A percentile compares a stretch with the other conserved stretches of the same genome.
Conservation (phyloP, 1,284 basidiomycete species). For the Agroathelia rolfsii region DNA sequence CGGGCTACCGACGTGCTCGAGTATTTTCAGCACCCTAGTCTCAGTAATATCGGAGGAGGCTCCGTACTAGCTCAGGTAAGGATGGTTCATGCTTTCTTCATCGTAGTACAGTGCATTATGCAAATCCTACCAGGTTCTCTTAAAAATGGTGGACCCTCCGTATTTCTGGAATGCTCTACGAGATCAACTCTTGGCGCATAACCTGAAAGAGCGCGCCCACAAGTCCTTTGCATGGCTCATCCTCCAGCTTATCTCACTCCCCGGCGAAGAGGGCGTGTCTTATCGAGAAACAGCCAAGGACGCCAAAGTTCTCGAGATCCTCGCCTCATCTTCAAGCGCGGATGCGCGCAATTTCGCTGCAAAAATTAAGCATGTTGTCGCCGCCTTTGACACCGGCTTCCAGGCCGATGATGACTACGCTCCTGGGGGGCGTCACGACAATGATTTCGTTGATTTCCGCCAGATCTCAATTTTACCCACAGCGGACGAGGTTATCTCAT, state of each 20-base stretch:
- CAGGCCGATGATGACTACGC: slow-evolving; percentile 17
- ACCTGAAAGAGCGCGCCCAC: slow-evolving; percentile 27
- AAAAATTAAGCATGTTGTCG: slow-evolving; percentile 32
- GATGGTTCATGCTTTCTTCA: too few relatives aligned
- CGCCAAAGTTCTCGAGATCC: slow-evolving; percentile 18
- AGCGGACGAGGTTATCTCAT: slow-evolving; percentile 39
- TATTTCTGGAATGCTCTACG: slow-evolving; percentile 41
- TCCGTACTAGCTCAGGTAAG: too few relatives aligned
- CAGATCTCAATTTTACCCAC: slow-evolving; percentile 51
- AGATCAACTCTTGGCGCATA: slow-evolving; percentile 27
- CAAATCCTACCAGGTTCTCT: slow-evolving; percentile 26
- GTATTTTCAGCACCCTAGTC: slow-evolving; percentile 30
- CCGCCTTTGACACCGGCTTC: too few relatives aligned
- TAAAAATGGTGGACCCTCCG: slow-evolving; percentile 38
- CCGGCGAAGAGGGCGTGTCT: slow-evolving; percentile 21
- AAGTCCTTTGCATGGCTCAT: slow-evolving; percentile 41
- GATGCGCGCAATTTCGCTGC: slow-evolving; percentile 25
- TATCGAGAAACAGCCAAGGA: slow-evolving; percentile 32
- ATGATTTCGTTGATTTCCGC: slow-evolving; percentile 50
- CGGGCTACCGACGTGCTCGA: slow-evolving; percentile 26
- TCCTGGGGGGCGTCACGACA: slow-evolving; percentile 57
- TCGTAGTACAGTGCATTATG: too few relatives aligned
- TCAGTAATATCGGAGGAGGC: slow-evolving; percentile 31
- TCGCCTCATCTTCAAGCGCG: slow-evolving; percentile 26
- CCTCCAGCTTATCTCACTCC: slow-evolving; percentile 34